Conservation (phyloP, 1,139 yeast species). For the Kazachstania sp. region DNA sequence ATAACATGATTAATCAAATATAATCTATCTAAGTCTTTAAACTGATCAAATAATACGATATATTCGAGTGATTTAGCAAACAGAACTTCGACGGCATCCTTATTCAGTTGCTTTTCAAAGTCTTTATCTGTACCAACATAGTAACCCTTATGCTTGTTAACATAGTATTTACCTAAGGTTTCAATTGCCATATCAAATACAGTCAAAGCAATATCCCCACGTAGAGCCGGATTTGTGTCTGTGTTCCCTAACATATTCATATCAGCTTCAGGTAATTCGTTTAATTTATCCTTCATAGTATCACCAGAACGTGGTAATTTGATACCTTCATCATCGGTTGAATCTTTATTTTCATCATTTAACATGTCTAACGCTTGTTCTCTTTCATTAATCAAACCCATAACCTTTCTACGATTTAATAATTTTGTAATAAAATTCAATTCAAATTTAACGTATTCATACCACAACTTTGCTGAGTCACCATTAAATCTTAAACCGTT, state of each 20-base stretch:
- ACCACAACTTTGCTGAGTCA: slow-evolving; percentile 68
- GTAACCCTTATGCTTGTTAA: slow-evolving; percentile 29
- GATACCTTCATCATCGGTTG: slow-evolving; percentile 29
- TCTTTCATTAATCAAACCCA: slow-evolving; percentile 67
- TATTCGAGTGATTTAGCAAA: slow-evolving; percentile 41
- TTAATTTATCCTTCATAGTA: slow-evolving; percentile 52
- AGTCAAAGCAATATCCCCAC: slow-evolving; percentile 81
- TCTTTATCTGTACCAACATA: slow-evolving; percentile 21
- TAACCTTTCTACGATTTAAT: slow-evolving; percentile 70
- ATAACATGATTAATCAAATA: slow-evolving; percentile 61
- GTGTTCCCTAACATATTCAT: slow-evolving; percentile 78
- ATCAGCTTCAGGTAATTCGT: slow-evolving; percentile 77
- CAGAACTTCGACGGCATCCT: slow-evolving; percentile 30
- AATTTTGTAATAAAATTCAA: slow-evolving; percentile 76
- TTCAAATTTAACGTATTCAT: slow-evolving; percentile 81
- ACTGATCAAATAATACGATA: slow-evolving; percentile 54
- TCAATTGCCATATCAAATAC: slow-evolving; percentile 68
- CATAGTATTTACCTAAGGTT: slow-evolving; percentile 33
- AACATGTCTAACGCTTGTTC: slow-evolving; percentile 43
- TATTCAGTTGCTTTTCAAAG: slow-evolving; percentile 22
- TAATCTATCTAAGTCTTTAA: slow-evolving; percentile 58
- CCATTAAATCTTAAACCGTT: slow-evolving; percentile 77
- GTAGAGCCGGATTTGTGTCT: slow-evolving; percentile 80
- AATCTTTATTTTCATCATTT: slow-evolving; percentile 30
- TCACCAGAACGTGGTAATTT: slow-evolving; percentile 45